A percentile compares a stretch with the other conserved stretches of the same genome.
Conservation (phyloP, 2,329 filamentous ascomycete species). For the Didymella glomerata region DNA sequence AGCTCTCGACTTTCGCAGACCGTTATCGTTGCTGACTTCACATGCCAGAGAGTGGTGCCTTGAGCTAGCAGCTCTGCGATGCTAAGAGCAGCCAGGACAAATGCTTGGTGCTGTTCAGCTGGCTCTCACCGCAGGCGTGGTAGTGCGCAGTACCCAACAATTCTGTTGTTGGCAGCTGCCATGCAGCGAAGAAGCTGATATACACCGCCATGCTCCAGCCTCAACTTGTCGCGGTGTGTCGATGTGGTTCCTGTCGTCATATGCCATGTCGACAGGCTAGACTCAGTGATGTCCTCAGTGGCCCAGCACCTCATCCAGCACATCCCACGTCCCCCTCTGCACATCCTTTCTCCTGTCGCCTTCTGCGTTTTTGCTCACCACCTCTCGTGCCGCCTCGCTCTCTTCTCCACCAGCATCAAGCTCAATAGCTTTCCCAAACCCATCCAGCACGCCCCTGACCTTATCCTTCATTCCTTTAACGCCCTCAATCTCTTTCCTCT, state of each 20-base stretch:
- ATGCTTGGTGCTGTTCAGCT: background rate
- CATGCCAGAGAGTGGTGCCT: background rate
- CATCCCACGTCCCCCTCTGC: conserved; percentile 49
- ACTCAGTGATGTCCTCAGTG: conserved; percentile 16
- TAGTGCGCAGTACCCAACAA: background rate
- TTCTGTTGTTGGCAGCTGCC: background rate
- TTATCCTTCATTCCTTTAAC: conserved; percentile 74
- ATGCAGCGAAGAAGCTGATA: background rate
- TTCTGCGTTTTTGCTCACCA: conserved; percentile 18
- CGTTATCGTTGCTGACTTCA: conserved; percentile 3
- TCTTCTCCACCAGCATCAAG: conserved; percentile 19
- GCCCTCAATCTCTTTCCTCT: conserved; percentile 75
- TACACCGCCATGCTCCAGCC: background rate
- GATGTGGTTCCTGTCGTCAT: background rate
- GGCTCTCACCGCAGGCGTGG: background rate
- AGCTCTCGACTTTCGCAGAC: background rate
- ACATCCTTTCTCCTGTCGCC: conserved; percentile 31
- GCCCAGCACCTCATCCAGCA: conserved; percentile 47
- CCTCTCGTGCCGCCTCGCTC: conserved; percentile 31
- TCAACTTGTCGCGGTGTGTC: background rate
- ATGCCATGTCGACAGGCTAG: background rate
- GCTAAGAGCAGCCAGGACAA: background rate
- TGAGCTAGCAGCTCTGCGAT: background rate
- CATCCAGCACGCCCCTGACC: conserved; percentile 76
- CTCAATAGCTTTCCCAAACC: conserved; percentile 59